Evolutionary conservation across 2,329 filamentous ascomycete species (phyloP).

Genomic region (Thelonectria discophora): DNA sequence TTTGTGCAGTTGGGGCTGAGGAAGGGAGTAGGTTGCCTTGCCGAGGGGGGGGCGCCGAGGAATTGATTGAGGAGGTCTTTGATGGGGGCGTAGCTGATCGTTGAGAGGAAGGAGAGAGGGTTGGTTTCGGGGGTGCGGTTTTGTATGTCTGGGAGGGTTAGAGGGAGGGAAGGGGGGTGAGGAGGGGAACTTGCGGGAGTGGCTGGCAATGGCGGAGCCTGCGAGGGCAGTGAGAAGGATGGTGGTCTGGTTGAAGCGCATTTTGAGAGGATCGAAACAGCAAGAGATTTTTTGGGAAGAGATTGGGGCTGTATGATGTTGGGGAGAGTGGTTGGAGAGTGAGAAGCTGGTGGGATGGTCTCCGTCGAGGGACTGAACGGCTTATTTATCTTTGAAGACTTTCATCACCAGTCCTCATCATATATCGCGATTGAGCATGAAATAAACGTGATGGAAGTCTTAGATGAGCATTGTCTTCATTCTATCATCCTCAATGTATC

Average conservation of each 20-base stretch:
- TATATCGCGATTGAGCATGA: too few species aligned
- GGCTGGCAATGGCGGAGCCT: slow-evolving; percentile 13
- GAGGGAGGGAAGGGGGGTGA: background rate
- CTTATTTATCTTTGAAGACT: too few species aligned
- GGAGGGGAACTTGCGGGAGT: slow-evolving; percentile 5
- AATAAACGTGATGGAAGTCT: background rate
- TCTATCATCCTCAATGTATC: background rate
- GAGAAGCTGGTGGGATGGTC: too few species aligned
- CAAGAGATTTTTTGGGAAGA: too few species aligned
- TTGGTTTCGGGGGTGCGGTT: slow-evolving; percentile 2
- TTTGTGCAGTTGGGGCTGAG: too few species aligned
- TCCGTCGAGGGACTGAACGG: too few species aligned
- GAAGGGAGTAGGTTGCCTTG: background rate
- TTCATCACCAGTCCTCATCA: too few species aligned
- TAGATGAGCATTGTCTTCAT: background rate
- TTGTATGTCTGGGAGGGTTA: slow-evolving; percentile 2
- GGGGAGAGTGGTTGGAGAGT: too few species aligned
- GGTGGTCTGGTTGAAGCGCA: slow-evolving; percentile 17
- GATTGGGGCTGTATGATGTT: too few species aligned
- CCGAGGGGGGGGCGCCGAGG: slow-evolving; percentile 12
- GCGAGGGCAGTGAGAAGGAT: slow-evolving; percentile 14
- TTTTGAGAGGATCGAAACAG: background rate
- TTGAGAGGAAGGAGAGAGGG: slow-evolving; percentile 15
- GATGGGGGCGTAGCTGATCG: slow-evolving; percentile 15
- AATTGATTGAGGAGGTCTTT: slow-evolving; percentile 9